phyloP scores from a whole-genome alignment of 176 grass and related monocot species.

The Carex scoparia region DNA sequence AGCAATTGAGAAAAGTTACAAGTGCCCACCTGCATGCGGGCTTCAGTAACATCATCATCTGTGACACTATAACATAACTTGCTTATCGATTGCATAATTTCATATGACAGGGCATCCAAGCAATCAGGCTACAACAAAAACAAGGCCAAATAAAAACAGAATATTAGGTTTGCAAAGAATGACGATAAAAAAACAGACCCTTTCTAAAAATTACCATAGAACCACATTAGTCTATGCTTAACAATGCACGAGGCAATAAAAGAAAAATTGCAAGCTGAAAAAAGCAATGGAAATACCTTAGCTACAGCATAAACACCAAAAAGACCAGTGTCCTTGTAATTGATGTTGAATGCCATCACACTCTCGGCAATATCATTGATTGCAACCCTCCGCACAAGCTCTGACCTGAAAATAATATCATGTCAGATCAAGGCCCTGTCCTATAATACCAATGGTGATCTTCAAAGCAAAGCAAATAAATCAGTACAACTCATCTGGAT shows the following conservation, averaged over 20 bases:
- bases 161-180: neutral
- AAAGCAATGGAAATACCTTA: constrained; percentile 48
- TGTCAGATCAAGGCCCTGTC: neutral
- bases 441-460: neutral
- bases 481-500: neutral
- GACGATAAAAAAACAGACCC: neutral
- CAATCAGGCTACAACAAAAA: constrained; percentile 61
- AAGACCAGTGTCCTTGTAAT: constrained; percentile 92
- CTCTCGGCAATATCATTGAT: constrained; percentile 97
- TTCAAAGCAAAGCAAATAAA: neutral
- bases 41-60: constrained; percentile 93
- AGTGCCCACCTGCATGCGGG: constrained; percentile 71
- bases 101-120: constrained; percentile 73
- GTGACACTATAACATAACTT: constrained; percentile 34
- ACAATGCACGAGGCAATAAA: neutral
- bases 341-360: constrained; percentile 92
- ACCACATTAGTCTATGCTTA: neutral
- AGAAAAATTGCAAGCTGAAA: neutral
- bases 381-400: constrained; percentile 79
- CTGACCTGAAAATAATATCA: constrained; percentile 52
- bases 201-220: no score
- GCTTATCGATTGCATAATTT: constrained; percentile 92
- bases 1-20: neutral
- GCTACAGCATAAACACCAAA: constrained; percentile 97
- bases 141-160: neutral